These are phyloP conservation scores for Gossypium gossypioides DNA, from an alignment of 441 rosid species.

Conservation along the genomic window DNA sequence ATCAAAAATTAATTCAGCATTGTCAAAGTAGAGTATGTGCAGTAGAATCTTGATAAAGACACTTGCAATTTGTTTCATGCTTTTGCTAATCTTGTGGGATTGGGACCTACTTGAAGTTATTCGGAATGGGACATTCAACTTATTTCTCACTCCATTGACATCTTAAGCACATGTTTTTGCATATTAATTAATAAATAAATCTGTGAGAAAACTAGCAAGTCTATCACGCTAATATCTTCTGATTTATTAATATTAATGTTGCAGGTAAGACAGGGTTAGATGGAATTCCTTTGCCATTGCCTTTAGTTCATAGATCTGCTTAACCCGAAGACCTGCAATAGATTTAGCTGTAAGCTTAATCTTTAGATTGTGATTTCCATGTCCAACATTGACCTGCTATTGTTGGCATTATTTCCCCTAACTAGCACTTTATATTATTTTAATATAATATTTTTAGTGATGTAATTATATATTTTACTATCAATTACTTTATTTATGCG, in stretches of 20 bases:
- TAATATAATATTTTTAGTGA: too few relatives aligned
- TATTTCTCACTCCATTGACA: constrained; percentile 13
- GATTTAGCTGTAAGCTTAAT: neutral
- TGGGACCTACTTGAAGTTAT: neutral
- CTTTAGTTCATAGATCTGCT: neutral
- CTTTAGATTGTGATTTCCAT: neutral
- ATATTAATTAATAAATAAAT: too few relatives aligned
- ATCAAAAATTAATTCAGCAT: too few relatives aligned
- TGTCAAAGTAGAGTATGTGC: neutral
- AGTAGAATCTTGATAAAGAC: neutral
- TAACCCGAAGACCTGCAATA: neutral
- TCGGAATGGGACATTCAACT: constrained; percentile 4
- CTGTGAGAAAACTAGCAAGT: neutral
- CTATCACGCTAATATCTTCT: neutral
- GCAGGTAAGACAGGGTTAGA: constrained; percentile 2
- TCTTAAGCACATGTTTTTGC: constrained; percentile 3
- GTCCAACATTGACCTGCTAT: neutral
- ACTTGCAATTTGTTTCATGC: too few relatives aligned
- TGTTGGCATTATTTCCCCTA: too few relatives aligned
- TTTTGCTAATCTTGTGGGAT: neutral
- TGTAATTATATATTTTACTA: too few relatives aligned
- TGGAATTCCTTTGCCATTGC: neutral
- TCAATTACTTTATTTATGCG: too few relatives aligned
- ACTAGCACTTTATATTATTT: too few relatives aligned
- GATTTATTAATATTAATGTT: neutral